Percentiles rank a stretch among this genome's conserved stretches.
These are phyloP conservation scores for Candida methanosorbosa DNA, from an alignment of 805 yeast species.

Conservation along the genomic window DNA sequence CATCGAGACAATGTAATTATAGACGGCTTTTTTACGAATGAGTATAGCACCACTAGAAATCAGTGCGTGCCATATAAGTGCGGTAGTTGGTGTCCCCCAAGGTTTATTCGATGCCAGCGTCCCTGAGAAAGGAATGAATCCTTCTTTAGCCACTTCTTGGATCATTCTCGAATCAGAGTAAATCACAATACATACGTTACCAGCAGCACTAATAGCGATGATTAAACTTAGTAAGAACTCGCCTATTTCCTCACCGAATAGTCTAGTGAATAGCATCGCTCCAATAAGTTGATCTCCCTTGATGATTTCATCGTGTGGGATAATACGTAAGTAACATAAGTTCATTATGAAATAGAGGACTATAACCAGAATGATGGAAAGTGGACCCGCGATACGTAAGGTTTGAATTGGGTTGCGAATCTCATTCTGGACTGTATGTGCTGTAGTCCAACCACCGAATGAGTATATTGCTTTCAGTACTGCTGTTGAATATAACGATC, in stretches of 20 bases:
- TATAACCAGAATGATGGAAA: conserved; percentile 28
- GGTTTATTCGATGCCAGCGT: conserved; percentile 39
- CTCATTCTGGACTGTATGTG: conserved; percentile 40
- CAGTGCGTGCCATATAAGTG: conserved; percentile 22
- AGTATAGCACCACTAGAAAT: conserved; percentile 13
- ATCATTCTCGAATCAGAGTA: conserved; percentile 37
- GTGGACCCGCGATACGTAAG: conserved; percentile 36
- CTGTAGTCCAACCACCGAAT: conserved; percentile 40
- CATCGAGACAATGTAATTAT: conserved; percentile 33
- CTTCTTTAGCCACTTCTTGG: conserved; percentile 42
- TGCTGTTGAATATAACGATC: conserved; percentile 31
- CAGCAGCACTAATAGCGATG: conserved; percentile 39
- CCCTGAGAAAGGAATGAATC: conserved; percentile 33
- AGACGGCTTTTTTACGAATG: conserved; percentile 15
- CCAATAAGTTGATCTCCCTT: conserved; percentile 35
- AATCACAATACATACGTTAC: conserved; percentile 39
- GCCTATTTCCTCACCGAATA: conserved; percentile 34
- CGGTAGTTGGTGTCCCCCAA: conserved; percentile 34
- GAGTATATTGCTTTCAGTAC: conserved; percentile 38
- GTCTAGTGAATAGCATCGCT: conserved; percentile 32
- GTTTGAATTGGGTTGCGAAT: conserved; percentile 37
- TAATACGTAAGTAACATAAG: conserved; percentile 34
- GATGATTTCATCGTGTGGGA: conserved; percentile 33
- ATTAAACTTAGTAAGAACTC: conserved; percentile 31
- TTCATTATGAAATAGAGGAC: conserved; percentile 32